Conservation (phyloP, 495 filamentous ascomycete species). For the Neurospora africana region DNA sequence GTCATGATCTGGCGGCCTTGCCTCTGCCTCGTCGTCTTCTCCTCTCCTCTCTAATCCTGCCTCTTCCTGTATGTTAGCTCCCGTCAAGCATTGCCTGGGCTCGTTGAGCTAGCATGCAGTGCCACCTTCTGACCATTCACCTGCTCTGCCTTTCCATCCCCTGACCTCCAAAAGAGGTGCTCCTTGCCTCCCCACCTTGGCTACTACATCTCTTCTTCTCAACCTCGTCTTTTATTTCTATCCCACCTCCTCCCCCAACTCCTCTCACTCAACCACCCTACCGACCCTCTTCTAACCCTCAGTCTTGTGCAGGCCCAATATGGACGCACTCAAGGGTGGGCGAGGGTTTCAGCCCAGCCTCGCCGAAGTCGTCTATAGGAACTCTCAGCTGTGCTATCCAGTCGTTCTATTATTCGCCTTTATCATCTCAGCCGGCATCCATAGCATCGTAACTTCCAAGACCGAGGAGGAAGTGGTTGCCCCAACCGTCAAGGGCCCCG, state of each 20-base stretch:
- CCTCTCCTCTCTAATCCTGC: conserved; percentile 1
- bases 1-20: conserved; percentile 20
- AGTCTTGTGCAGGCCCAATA: conserved; percentile 14
- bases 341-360: conserved; percentile 13
- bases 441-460: conserved; percentile 34
- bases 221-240: not conserved
- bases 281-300: not conserved
- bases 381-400: conserved; percentile 34
- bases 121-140: not conserved
- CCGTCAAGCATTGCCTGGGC: not conserved
- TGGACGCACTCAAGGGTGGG: conserved; percentile 11
- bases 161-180: not conserved
- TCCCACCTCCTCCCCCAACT: not conserved
- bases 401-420: conserved; percentile 33
- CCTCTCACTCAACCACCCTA: not conserved
- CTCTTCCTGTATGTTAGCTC: conserved; percentile 10
- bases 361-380: conserved; percentile 24
- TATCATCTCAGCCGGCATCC: conserved; percentile 29
- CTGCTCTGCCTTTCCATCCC: not conserved
- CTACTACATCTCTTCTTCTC: not conserved
- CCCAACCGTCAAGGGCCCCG: conserved; percentile 48
- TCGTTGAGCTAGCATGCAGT: conserved; percentile 6
- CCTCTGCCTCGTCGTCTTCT: conserved; percentile 3
- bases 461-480: conserved; percentile 30
- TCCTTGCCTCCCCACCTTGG: not conserved